Evolutionary conservation across 2,329 filamentous ascomycete species (phyloP).

Genomic region (Fonsecaea multimorphosa): DNA sequence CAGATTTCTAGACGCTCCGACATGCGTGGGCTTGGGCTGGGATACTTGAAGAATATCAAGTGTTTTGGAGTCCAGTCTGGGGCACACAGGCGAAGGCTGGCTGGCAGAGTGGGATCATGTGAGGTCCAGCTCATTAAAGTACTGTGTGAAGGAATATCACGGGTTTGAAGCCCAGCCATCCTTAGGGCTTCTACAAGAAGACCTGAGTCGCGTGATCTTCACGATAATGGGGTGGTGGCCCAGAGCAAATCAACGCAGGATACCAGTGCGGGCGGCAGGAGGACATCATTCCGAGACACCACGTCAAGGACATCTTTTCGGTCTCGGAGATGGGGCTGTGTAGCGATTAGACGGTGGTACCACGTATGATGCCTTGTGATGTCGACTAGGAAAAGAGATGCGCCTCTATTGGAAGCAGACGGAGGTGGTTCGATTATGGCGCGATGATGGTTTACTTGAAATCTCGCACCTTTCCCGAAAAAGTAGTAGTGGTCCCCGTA

Average conservation of each 20-base stretch:
- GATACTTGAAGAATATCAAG: neutral
- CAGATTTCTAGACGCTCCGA: neutral
- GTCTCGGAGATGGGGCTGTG: neutral
- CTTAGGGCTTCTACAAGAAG: neutral
- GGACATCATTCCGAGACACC: neutral
- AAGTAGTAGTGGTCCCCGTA: neutral
- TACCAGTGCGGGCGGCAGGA: neutral
- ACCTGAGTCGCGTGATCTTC: neutral
- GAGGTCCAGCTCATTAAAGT: neutral
- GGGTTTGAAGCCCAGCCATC: neutral
- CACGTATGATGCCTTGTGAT: neutral
- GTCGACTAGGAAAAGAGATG: neutral
- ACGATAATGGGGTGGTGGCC: neutral
- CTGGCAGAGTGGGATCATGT: neutral
- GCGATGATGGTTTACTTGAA: neutral
- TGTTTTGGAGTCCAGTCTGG: neutral
- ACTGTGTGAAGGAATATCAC: neutral
- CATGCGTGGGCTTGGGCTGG: neutral
- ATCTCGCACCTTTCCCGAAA: neutral
- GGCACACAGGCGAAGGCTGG: neutral
- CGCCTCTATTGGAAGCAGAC: neutral
- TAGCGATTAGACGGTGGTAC: neutral
- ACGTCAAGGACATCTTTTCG: neutral
- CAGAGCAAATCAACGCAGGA: neutral
- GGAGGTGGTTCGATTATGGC: slow-evolving; percentile 1